phyloP scores from a whole-genome alignment of 805 yeast species.

The Kodamaea neixiangensis region DNA sequence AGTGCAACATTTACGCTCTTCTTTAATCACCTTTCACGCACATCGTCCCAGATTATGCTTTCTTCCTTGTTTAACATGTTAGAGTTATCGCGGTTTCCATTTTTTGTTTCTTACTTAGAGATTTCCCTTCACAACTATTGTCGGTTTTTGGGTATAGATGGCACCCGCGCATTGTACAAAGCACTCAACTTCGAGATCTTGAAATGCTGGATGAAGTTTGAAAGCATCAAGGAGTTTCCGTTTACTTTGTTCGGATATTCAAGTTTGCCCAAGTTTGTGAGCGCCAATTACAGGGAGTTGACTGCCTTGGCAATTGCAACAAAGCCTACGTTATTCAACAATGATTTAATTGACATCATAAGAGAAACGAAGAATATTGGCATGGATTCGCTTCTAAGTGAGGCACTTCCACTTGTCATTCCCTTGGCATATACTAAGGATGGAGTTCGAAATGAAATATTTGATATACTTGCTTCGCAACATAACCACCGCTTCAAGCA shows the following conservation, averaged over 20 bases:
- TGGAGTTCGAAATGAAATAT: constrained; percentile 39
- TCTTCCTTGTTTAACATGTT: constrained; percentile 43
- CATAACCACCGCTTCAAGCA: constrained; percentile 23
- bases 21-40: constrained; percentile 30
- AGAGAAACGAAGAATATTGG: constrained; percentile 17
- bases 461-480: constrained; percentile 14
- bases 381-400: constrained; percentile 23
- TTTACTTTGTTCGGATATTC: constrained; percentile 39
- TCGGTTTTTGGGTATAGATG: constrained; percentile 10
- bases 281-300: constrained; percentile 36
- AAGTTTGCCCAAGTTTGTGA: constrained; percentile 29
- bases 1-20: constrained; percentile 41
- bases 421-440: constrained; percentile 45
- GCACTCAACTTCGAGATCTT: constrained; percentile 36
- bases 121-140: constrained; percentile 28
- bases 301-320: constrained; percentile 35
- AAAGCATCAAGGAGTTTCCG: constrained; percentile 41
- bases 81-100: constrained; percentile 37
- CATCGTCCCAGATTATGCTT: constrained; percentile 31
- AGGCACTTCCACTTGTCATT: constrained; percentile 39
- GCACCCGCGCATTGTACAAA: constrained; percentile 27
- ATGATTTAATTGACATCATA: constrained; percentile 14
- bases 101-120: constrained; percentile 31
- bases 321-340: constrained; percentile 14
- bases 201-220: constrained; percentile 45